Conservation (phyloP, 768 basidiomycete genomes). For the Macrolepiota fuliginosa region DNA sequence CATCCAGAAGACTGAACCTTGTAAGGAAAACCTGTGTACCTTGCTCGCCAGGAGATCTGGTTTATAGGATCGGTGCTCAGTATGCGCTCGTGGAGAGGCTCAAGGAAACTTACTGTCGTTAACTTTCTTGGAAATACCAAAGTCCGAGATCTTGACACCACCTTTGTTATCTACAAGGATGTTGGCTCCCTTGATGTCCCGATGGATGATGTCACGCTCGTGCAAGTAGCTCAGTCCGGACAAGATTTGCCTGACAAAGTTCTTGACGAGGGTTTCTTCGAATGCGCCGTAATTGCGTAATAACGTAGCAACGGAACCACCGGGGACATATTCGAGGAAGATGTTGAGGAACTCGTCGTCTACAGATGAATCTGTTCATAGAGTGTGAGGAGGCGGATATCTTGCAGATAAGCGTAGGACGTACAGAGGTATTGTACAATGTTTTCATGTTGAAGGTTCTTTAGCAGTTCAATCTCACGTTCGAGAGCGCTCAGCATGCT, state of each 20-base stretch:
- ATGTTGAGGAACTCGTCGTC: constrained; percentile 93
- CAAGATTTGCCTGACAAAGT: constrained; percentile 90
- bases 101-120: constrained; percentile 78
- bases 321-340: constrained; percentile 96
- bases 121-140: constrained; percentile 96
- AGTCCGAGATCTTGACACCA: constrained; percentile 95
- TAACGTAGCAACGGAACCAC: constrained; percentile 89
- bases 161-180: constrained; percentile 98
- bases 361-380: constrained; percentile 77
- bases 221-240: constrained; percentile 89
- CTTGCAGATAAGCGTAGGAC: constrained; percentile 25
- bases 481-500: constrained; percentile 91
- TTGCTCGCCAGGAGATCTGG: constrained; percentile 53
- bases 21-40: constrained; percentile 86
- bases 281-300: constrained; percentile 92
- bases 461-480: constrained; percentile 90
- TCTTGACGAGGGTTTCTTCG: constrained; percentile 87
- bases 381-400: neutral
- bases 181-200: constrained; percentile 98
- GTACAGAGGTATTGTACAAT: constrained; percentile 97
- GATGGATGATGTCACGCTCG: constrained; percentile 91
- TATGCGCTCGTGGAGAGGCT: neutral
- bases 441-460: constrained; percentile 90
- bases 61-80: neutral
- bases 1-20: constrained; percentile 99